phyloP scores from a whole-genome alignment of 148 eudicot species.

The Euryodendron excelsum region DNA sequence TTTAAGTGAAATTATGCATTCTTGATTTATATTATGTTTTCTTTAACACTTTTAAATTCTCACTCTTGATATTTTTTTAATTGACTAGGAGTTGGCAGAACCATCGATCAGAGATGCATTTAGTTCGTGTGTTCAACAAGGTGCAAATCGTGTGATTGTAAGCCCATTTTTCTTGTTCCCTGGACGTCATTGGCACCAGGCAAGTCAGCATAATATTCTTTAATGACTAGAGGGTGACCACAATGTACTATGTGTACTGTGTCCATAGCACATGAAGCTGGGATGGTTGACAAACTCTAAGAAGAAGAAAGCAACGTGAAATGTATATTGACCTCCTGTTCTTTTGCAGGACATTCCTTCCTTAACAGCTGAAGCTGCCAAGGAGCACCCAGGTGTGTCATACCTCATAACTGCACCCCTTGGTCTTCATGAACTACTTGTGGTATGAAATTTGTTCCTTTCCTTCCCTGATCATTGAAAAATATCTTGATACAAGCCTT shows the following conservation, averaged over 20 bases:
- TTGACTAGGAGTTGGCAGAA: slow-evolving; percentile 79
- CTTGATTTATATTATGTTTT: neutral
- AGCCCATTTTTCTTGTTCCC: slow-evolving; percentile 96
- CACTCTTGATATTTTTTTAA: neutral
- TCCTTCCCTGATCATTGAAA: neutral
- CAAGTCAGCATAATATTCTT: slow-evolving; percentile 10
- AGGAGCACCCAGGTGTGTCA: slow-evolving; percentile 71
- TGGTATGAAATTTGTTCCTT: slow-evolving; percentile 45
- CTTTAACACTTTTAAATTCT: neutral
- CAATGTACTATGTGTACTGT: neutral
- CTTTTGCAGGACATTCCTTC: slow-evolving; percentile 80
- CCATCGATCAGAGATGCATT: slow-evolving; percentile 92
- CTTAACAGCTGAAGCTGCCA: slow-evolving; percentile 88
- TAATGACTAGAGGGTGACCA: neutral
- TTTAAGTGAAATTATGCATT: neutral
- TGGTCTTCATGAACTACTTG: slow-evolving; percentile 79
- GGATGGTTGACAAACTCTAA: neutral
- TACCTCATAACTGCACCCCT: slow-evolving; percentile 93
- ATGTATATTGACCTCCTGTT: neutral
- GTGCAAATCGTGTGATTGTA: slow-evolving; percentile 77
- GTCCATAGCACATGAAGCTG: neutral
- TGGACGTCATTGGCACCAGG: slow-evolving; percentile 95
- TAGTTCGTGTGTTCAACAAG: slow-evolving; percentile 69
- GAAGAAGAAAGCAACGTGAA: neutral
- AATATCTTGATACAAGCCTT: neutral